Evolutionary conservation across 768 basidiomycete genomes (phyloP).

Genomic region (Coprinopsis marcescibilis): DNA sequence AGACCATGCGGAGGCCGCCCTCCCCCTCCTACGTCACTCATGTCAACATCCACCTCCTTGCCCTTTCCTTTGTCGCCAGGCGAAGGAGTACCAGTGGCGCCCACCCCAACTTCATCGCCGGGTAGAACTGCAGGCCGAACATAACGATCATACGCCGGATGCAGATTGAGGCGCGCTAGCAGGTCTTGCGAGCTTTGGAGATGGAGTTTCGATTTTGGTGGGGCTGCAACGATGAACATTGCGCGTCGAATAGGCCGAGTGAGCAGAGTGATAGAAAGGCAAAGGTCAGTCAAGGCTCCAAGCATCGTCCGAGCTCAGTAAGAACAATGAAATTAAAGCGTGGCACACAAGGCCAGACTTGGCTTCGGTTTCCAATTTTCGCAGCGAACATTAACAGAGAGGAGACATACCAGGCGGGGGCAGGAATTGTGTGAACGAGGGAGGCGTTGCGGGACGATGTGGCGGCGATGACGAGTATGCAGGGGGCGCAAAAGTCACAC

Average conservation of each 20-base stretch:
- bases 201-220: conserved; percentile 38
- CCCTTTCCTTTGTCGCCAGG: conserved; percentile 45
- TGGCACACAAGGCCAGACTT: conserved; percentile 4
- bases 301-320: neutral
- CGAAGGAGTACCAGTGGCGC: conserved; percentile 14
- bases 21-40: conserved; percentile 19
- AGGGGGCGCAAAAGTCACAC: neutral
- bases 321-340: neutral
- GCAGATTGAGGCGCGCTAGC: conserved; percentile 63
- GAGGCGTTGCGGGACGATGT: conserved; percentile 22
- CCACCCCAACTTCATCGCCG: conserved; percentile 5
- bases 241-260: conserved; percentile 5
- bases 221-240: conserved; percentile 20
- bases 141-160: conserved; percentile 75
- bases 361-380: neutral
- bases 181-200: conserved; percentile 78
- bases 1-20: conserved; percentile 24
- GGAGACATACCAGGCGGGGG: conserved; percentile 35
- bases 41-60: conserved; percentile 31
- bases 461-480: conserved; percentile 23
- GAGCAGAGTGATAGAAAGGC: conserved; percentile 7
- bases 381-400: neutral
- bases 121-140: conserved; percentile 47
- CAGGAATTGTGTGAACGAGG: conserved; percentile 30
- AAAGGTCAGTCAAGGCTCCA: conserved; percentile 1